Base-by-base conservation (phyloP, 2,329 filamentous ascomycete genomes). In the Phialemoniopsis sp. region DNA sequence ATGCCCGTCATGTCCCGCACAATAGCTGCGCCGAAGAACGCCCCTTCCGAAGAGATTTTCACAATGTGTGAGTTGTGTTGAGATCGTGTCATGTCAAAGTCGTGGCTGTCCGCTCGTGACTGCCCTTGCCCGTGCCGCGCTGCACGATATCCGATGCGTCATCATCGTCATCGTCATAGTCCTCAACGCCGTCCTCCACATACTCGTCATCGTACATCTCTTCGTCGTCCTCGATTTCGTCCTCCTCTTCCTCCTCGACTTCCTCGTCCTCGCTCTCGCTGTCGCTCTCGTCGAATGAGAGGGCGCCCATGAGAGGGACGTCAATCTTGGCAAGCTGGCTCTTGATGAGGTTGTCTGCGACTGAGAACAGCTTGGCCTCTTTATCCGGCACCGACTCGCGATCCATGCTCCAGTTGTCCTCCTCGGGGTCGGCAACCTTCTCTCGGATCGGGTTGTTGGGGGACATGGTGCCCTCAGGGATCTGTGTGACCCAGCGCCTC, bases 291-390 rank as follows among this genome's bases (percentile, higher is more conserved):
- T 70, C 66, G 46, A 72, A 66, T 38, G 61, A 62, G 41, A 72
- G 50, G 7, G 64, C 56, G 10, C 68, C 67, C 52, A 72, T 55
- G 40, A 72, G 51, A 31, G 68, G 68, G 43, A 72, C 63, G 41
- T 71, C 64, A 29, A 68, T 60, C 51, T 64, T 61, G 35, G 63
- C 60, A 46, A 70, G 59, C 50, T 72, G 67, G 47, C 64, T 70
- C 53, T 63, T 67, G 55, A 72, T 71, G 42, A 72, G 55, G 44
- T 66, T 63, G 48, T 70, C 67, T 36, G 68, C 67, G 46, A 69
- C 62, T 34, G 59, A 55, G 37, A 67, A 68, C 33, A 72, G 51
- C 47, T 66, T 63, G 32, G 54, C 47, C 45, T 72, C 68, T 48
- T 65, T 64, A 50, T 70, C 67, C 13, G 57, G 55, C 9, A 54